Conservation (phyloP, 768 basidiomycete genomes). For the Fomitopsis serialis region DNA sequence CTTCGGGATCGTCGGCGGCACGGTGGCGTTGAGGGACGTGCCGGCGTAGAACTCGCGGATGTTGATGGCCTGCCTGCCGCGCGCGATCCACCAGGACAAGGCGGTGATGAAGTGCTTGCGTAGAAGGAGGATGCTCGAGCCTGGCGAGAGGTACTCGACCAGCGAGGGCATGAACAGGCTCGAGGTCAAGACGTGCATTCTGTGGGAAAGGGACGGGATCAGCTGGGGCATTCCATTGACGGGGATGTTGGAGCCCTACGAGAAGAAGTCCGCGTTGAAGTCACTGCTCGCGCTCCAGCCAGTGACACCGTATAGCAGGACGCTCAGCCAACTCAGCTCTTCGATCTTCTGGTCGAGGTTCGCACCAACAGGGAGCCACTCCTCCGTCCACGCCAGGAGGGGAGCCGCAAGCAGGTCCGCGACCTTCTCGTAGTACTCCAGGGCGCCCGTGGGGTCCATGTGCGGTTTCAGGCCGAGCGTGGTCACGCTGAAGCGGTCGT, state of each 20-base stretch:
- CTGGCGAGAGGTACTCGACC: slow-evolving; percentile 25
- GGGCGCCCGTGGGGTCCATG: slow-evolving; percentile 9
- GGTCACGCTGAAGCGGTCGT: too few relatives aligned
- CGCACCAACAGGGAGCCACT: slow-evolving; percentile 17
- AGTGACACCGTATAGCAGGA: slow-evolving; percentile 48
- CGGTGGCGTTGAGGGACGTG: neutral
- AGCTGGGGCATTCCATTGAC: too few relatives aligned
- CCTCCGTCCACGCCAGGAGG: slow-evolving; percentile 3
- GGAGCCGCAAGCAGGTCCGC: slow-evolving; percentile 8
- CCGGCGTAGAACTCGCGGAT: slow-evolving; percentile 26
- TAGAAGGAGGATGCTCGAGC: slow-evolving; percentile 36
- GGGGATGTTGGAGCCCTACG: too few relatives aligned
- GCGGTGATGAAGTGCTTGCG: slow-evolving; percentile 41
- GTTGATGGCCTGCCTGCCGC: slow-evolving; percentile 46
- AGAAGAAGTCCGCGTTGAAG: slow-evolving; percentile 57
- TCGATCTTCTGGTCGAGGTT: slow-evolving; percentile 42
- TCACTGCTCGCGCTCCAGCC: slow-evolving; percentile 32
- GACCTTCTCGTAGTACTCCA: neutral
- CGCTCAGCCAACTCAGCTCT: slow-evolving; percentile 56
- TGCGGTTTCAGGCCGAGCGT: too few relatives aligned
- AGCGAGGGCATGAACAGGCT: slow-evolving; percentile 42
- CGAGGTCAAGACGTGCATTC: neutral
- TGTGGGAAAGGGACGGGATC: neutral
- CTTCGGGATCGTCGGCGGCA: slow-evolving; percentile 14
- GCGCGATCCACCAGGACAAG: slow-evolving; percentile 35